A percentile compares a stretch with the other conserved stretches of the same genome.
These are phyloP conservation scores for Phytopythium kandeliae DNA, from an alignment of 352 stramenopile genomes.

Conservation along the genomic window DNA sequence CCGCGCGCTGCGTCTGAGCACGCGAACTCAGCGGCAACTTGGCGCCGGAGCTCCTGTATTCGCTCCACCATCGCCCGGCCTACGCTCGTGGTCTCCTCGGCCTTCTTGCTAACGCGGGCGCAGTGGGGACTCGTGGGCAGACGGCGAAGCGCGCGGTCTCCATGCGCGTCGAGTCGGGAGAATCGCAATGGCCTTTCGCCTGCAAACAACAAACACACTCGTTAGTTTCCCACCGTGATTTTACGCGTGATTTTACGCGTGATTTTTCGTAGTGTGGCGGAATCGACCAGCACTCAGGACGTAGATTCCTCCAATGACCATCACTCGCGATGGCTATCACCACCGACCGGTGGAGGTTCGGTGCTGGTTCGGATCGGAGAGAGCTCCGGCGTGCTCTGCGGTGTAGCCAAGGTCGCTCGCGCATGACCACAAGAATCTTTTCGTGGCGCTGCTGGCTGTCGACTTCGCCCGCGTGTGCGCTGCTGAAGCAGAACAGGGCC, in stretches of 20 bases:
- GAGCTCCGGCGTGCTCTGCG: too few species aligned
- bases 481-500: too few species aligned
- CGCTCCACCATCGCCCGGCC: constrained; percentile 3
- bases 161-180: neutral
- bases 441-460: neutral
- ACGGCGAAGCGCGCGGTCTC: neutral
- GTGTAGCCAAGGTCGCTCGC: neutral
- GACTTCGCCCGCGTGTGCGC: too few species aligned
- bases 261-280: too few species aligned
- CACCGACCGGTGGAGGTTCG: neutral
- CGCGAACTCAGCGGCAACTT: constrained; percentile 19
- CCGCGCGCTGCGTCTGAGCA: neutral
- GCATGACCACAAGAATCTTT: neutral
- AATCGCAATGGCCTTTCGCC: neutral
- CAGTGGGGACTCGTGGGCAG: neutral
- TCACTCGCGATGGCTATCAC: neutral
- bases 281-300: neutral
- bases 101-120: neutral
- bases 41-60: constrained; percentile 11
- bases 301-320: neutral
- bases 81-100: neutral
- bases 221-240: neutral
- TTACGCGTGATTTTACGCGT: neutral
- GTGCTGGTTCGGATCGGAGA: too few species aligned
- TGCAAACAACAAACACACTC: neutral